Conservation (phyloP, 2,329 filamentous ascomycete species). For the Penicillium sp. region DNA sequence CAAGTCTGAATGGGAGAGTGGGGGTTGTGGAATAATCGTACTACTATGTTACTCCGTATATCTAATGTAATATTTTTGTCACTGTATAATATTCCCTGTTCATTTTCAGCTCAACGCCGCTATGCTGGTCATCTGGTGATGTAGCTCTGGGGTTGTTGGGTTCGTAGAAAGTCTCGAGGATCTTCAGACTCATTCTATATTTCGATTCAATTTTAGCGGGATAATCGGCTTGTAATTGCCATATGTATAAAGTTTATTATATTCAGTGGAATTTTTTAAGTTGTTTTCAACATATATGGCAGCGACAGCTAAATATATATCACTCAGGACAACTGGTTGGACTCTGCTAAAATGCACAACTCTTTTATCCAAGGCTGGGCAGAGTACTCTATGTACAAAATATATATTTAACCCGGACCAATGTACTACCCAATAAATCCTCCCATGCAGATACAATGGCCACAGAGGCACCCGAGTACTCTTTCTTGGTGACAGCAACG, state of each 20-base stretch:
- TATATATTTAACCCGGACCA: not conserved
- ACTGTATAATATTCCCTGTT: not conserved
- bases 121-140: not conserved
- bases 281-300: not conserved
- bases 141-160: not conserved
- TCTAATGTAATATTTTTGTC: not conserved
- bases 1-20: constrained; percentile 36
- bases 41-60: not conserved
- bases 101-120: not conserved
- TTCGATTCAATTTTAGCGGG: not conserved
- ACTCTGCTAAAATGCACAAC: too few species aligned
- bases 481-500: too few species aligned
- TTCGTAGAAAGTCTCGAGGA: too few species aligned
- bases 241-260: not conserved
- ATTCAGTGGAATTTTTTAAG: not conserved
- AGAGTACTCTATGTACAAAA: not conserved
- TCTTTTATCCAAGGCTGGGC: too few species aligned
- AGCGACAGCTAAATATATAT: not conserved
- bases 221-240: not conserved
- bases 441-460: too few species aligned
- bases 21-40: constrained; percentile 20
- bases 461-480: too few species aligned
- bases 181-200: not conserved
- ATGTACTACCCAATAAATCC: not conserved
- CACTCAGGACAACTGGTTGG: too few species aligned